A percentile compares a stretch with the other conserved stretches of the same genome.
Conservation (phyloP, 495 filamentous ascomycete species). For the Talaromyces wortmannii region DNA sequence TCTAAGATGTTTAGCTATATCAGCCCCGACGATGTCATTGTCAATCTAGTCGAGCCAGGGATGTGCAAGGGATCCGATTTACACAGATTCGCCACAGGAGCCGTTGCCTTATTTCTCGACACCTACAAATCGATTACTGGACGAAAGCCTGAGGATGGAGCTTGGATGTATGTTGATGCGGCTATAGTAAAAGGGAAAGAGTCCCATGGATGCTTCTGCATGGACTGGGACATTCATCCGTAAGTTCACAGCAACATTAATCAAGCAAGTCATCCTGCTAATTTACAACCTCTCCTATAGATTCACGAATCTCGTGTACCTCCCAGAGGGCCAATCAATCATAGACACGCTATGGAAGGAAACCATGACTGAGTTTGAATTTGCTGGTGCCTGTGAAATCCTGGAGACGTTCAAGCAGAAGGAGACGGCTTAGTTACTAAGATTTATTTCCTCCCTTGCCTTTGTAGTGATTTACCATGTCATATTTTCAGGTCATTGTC, state of each 20-base stretch:
- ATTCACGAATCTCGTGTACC: slow-evolving; percentile 19
- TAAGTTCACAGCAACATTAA: slow-evolving; percentile 12
- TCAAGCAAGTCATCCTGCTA: too few relatives aligned
- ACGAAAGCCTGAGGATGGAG: slow-evolving; percentile 21
- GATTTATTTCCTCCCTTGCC: background rate
- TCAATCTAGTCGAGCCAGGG: slow-evolving; percentile 41
- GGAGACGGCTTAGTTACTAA: background rate
- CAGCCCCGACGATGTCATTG: slow-evolving; percentile 32
- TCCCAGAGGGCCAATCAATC: slow-evolving; percentile 23
- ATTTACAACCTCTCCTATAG: background rate
- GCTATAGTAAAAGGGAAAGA: slow-evolving; percentile 32
- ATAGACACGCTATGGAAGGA: slow-evolving; percentile 34
- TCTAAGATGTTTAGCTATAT: slow-evolving; percentile 33
- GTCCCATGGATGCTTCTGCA: slow-evolving; percentile 31
- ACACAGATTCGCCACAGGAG: slow-evolving; percentile 14
- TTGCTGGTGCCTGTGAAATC: slow-evolving; percentile 25
- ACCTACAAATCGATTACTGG: slow-evolving; percentile 17
- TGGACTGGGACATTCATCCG: slow-evolving; percentile 33
- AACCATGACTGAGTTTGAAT: slow-evolving; percentile 33
- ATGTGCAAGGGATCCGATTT: slow-evolving; percentile 34
- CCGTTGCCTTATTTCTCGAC: slow-evolving; percentile 7
- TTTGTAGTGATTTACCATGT: too few relatives aligned
- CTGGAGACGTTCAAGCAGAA: slow-evolving; percentile 4
- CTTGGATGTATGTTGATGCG: slow-evolving; percentile 31
- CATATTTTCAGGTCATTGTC: too few relatives aligned